These are phyloP conservation scores for Tetragonia tetragonoides DNA, from an alignment of 148 eudicot species.

Conservation along the genomic window DNA sequence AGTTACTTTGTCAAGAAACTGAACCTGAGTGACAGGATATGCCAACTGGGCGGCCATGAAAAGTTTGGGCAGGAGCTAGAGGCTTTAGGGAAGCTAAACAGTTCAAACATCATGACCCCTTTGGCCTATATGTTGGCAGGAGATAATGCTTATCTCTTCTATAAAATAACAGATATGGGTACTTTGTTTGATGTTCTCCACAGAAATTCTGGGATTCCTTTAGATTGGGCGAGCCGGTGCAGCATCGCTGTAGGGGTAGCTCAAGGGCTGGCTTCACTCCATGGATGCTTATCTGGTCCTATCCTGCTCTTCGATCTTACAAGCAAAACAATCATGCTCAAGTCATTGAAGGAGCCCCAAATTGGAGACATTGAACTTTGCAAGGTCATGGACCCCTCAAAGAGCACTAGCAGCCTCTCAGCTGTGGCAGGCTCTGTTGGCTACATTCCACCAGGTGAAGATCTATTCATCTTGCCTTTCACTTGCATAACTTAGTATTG, in stretches of 20 bases:
- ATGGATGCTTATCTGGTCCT: slow-evolving; percentile 61
- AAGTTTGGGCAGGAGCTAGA: slow-evolving; percentile 60
- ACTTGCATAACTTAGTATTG: not conserved
- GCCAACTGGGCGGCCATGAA: slow-evolving; percentile 51
- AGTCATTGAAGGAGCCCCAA: slow-evolving; percentile 68
- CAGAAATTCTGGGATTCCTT: slow-evolving; percentile 33
- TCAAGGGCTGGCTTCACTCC: slow-evolving; percentile 77
- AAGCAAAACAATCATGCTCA: slow-evolving; percentile 61
- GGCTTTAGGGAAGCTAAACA: slow-evolving; percentile 57
- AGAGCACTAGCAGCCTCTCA: slow-evolving; percentile 67
- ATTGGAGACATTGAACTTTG: slow-evolving; percentile 85
- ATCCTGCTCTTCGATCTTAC: slow-evolving; percentile 71
- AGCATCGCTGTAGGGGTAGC: slow-evolving; percentile 81
- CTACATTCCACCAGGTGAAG: slow-evolving; percentile 84
- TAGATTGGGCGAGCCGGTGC: slow-evolving; percentile 85
- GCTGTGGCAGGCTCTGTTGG: slow-evolving; percentile 85
- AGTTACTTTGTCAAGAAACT: slow-evolving; percentile 77
- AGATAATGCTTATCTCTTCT: slow-evolving; percentile 68
- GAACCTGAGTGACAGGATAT: slow-evolving; percentile 62
- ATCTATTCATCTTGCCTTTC: not conserved
- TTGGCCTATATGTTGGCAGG: slow-evolving; percentile 63
- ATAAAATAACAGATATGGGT: slow-evolving; percentile 55
- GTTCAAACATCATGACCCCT: slow-evolving; percentile 82
- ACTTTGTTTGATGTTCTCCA: slow-evolving; percentile 69
- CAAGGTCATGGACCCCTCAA: slow-evolving; percentile 78